Evolutionary conservation across 2,329 filamentous ascomycete genomes (phyloP).

Genomic region (Diaporthe vaccinii): DNA sequence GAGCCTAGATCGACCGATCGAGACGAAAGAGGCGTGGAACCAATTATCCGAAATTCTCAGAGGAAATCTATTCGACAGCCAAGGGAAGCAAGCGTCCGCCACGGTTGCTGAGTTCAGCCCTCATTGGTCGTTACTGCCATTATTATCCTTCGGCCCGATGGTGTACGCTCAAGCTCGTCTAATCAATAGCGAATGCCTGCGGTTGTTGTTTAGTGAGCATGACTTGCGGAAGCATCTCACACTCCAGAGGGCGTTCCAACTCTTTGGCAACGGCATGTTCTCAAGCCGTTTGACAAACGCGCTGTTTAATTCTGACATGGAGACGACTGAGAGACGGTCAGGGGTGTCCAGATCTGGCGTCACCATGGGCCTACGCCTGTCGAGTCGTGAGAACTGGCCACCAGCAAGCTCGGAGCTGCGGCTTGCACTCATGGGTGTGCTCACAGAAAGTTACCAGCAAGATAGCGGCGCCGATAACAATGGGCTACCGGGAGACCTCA

Average conservation of each 20-base stretch:
- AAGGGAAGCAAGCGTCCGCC: slow-evolving; percentile 22
- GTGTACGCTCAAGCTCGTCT: slow-evolving; percentile 81
- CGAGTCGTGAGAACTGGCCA: slow-evolving; percentile 88
- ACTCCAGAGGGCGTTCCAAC: slow-evolving; percentile 83
- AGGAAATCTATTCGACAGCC: slow-evolving; percentile 52
- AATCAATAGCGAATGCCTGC: slow-evolving; percentile 82
- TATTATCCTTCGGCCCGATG: slow-evolving; percentile 82
- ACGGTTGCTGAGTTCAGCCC: slow-evolving; percentile 55
- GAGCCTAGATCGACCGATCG: slow-evolving; percentile 56
- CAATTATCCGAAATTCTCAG: slow-evolving; percentile 57
- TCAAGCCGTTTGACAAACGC: slow-evolving; percentile 83
- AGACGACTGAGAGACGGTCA: slow-evolving; percentile 80
- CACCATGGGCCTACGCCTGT: slow-evolving; percentile 85
- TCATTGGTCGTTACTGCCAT: slow-evolving; percentile 72
- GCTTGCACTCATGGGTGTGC: slow-evolving; percentile 86
- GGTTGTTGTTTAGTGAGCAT: slow-evolving; percentile 81
- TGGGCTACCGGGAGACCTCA: slow-evolving; percentile 76
- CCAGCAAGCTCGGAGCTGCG: slow-evolving; percentile 95
- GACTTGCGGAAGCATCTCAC: slow-evolving; percentile 78
- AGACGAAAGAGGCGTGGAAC: slow-evolving; percentile 48
- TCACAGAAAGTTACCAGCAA: slow-evolving; percentile 78
- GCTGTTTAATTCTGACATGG: slow-evolving; percentile 86
- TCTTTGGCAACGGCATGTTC: slow-evolving; percentile 89
- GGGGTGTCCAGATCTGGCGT: slow-evolving; percentile 78
- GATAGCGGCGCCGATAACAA: slow-evolving; percentile 39